Evolutionary conservation across 163 green algal genomes (phyloP), one percentile per base, ranked within the genome.

Genomic region (Scenedesmus sp.): DNA sequence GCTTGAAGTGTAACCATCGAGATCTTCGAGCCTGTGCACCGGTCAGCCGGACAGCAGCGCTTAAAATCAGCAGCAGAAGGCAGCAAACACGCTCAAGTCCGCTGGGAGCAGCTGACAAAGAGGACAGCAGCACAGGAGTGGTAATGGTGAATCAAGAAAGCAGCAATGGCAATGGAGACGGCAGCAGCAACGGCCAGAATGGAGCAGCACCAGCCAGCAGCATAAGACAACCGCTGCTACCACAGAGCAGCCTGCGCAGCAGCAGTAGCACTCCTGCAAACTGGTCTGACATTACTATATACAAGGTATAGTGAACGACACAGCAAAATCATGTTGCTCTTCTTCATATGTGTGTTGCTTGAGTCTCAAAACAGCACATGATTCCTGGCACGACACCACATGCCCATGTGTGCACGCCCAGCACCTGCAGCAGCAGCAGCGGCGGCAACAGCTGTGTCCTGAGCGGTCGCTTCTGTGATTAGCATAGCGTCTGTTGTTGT

Each of bases 241-340:
- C 94, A 34, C 98, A 98, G 87, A 8, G 83, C 96, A 9, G 60
- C 96, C 23, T 56, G 92, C 1, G 95, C 96, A 4, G 90, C 98
- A 2, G 94, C 82, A 60, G 12, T n/a, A 26, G 18, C 46, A 26
- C 15, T 54, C 60, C 46, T 16, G 3, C 9, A 62, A 5, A 2
- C 97, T 5, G 97, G 97, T 46, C 92, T 97, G 23, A 92, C 90
- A 0, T 46, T 99, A 7, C 94, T 93, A 5, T 99, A 97, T 88
- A 62, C 97, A 66, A 90, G 66, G 64, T 83, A 9, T n/a, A 15
- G 70, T 23, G n/a, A 18, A 76, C 26, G 4, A 26, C 70, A 18
- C 13, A 23, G 12, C 23, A 1, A 79, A 23, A 23, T 15, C 13
- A 23, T 8, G 13, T 10, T 46, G 70, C 70, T 79, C 46, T 2